These are phyloP conservation scores for Penicillium concentricum DNA, from an alignment of 2,329 filamentous ascomycete species.

Conservation along the genomic window DNA sequence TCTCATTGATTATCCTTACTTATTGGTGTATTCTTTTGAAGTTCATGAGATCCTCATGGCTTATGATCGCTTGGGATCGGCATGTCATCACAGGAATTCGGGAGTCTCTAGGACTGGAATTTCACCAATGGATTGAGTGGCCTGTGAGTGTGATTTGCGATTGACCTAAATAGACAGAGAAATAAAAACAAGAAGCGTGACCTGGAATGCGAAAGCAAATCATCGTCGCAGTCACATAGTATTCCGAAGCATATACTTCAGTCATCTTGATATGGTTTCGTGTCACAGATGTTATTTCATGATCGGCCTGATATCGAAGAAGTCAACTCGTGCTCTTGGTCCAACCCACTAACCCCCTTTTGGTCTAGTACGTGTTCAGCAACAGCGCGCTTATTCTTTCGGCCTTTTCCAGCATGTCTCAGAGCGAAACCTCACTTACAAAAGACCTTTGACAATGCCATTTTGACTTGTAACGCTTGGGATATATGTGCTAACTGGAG, in stretches of 20 bases:
- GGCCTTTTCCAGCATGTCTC: not conserved
- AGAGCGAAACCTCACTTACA: too few species aligned
- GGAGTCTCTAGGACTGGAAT: slow-evolving; percentile 16
- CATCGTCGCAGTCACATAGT: too few species aligned
- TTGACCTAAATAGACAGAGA: not conserved
- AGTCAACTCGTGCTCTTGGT: not conserved
- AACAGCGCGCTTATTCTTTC: not conserved
- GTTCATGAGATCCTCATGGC: slow-evolving; percentile 33
- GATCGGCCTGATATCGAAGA: not conserved
- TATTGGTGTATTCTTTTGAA: slow-evolving; percentile 34
- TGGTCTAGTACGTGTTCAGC: not conserved
- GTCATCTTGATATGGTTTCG: not conserved
- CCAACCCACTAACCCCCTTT: not conserved
- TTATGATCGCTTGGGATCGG: slow-evolving; percentile 34
- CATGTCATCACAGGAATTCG: slow-evolving; percentile 34
- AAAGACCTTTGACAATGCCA: too few species aligned
- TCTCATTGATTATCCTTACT: slow-evolving; percentile 28
- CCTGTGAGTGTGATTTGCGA: slow-evolving; percentile 13
- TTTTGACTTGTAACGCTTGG: too few species aligned
- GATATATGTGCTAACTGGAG: too few species aligned
- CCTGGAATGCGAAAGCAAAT: not conserved
- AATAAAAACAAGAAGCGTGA: not conserved
- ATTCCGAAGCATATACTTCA: not conserved
- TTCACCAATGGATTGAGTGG: slow-evolving; percentile 29
- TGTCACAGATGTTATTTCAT: not conserved